Conservation (phyloP, 352 stramenopile species). For the Blastocystis sp. region DNA sequence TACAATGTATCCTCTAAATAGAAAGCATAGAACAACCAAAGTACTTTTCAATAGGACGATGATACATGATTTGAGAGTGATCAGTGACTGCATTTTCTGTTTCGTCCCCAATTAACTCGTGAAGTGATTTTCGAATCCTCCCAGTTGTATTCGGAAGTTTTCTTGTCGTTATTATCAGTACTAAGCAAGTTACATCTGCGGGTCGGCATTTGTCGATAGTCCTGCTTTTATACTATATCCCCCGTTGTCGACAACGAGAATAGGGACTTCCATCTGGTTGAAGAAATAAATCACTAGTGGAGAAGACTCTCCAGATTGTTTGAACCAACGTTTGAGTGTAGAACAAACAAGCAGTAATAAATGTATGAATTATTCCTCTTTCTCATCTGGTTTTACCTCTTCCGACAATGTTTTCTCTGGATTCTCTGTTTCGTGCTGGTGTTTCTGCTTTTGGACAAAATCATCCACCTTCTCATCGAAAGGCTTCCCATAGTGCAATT, state of each 20-base stretch:
- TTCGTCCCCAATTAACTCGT: conserved; percentile 42
- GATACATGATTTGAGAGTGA: conserved; percentile 55
- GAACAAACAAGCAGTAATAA: conserved; percentile 3
- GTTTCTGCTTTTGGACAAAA: neutral
- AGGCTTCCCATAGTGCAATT: conserved; percentile 7
- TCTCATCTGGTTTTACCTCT: neutral
- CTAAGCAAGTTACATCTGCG: neutral
- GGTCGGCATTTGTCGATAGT: neutral
- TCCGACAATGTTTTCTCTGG: neutral
- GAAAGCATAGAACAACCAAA: neutral
- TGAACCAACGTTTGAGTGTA: too few species aligned
- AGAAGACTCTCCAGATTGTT: too few species aligned
- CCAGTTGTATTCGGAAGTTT: conserved; percentile 21
- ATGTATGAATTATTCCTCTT: neutral
- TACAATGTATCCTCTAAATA: conserved; percentile 36
- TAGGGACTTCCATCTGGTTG: neutral
- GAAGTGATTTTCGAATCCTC: conserved; percentile 46
- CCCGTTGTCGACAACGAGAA: conserved; percentile 44
- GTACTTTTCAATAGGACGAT: conserved; percentile 53
- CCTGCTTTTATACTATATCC: conserved; percentile 35
- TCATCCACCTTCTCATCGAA: conserved; percentile 23
- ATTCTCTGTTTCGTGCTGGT: neutral
- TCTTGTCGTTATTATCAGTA: neutral
- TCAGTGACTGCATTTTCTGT: conserved; percentile 19
- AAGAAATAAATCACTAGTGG: neutral